These are phyloP conservation scores for Solanum sitiens DNA, from an alignment of 257 asterid species.

Conservation along the genomic window DNA sequence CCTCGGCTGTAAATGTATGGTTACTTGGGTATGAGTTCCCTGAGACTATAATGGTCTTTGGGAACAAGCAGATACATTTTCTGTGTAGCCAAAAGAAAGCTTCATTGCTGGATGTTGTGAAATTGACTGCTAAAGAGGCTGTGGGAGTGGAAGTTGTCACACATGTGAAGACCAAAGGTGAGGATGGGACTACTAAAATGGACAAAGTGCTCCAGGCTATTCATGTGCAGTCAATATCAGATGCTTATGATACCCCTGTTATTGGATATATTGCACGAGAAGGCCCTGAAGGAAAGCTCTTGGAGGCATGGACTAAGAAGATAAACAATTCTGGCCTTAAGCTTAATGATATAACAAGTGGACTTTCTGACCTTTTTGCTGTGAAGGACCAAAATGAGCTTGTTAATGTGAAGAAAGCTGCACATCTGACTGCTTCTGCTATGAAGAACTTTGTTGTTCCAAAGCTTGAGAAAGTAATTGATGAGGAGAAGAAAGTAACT, in stretches of 20 bases:
- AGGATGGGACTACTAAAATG: constrained; percentile 9
- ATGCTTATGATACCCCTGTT: constrained; percentile 7
- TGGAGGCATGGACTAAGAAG: constrained; percentile 15
- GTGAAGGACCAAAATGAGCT: constrained; percentile 17
- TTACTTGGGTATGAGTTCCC: constrained; percentile 18
- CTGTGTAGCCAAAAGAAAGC: constrained; percentile 21
- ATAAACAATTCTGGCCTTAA: constrained; percentile 3
- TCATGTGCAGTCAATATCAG: not conserved
- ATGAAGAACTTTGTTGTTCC: constrained; percentile 24
- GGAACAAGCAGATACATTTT: constrained; percentile 14
- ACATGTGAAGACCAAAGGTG: constrained; percentile 15
- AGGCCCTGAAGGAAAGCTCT: constrained; percentile 20
- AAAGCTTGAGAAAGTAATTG: constrained; percentile 30
- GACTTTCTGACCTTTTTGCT: constrained; percentile 16
- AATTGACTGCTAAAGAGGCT: constrained; percentile 5
- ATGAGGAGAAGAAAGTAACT: constrained; percentile 62
- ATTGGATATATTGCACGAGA: constrained; percentile 13
- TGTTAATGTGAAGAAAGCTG: constrained; percentile 20
- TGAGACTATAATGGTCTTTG: constrained; percentile 19
- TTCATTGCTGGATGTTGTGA: constrained; percentile 14
- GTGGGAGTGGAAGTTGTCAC: constrained; percentile 12
- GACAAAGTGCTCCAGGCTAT: constrained; percentile 6
- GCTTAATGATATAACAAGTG: constrained; percentile 8
- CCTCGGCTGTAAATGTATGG: constrained; percentile 17
- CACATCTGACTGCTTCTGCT: constrained; percentile 14